Base-by-base conservation (phyloP, 225 moss, liverwort and hornwort species). In the Anthoceros angustus region DNA sequence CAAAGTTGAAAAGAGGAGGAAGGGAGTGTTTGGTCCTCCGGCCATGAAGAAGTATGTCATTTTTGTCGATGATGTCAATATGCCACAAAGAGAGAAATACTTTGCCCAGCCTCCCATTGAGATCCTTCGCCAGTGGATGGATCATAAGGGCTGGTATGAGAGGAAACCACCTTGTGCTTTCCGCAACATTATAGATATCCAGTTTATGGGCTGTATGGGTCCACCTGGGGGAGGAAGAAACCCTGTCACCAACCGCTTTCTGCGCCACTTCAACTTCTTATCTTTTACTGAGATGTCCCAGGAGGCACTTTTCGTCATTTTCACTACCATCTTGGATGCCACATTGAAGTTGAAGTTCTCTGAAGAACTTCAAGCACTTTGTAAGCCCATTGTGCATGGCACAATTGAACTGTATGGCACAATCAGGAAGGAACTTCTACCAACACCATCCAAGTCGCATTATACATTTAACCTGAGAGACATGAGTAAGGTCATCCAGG, bases 51-150 rank as follows among this genome's bases (percentile, higher is more conserved):
- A 88, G 66, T 88, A 82, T 48, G 86, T 92, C 15, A 92, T 88
- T 10, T 92, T 92, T 80, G 86, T 92, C 26, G 92, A 92, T 74
- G 92, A 92, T 71, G 75, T 92, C 21, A 92, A 92, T 25, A 92
- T 92, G 92, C 92, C 88, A n/a, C 86, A 88, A 74, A 72, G 86
- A 71, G 89, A 93, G 42, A 93, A 89, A 11, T 93, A 93, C 39
- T 89, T 89, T 71, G 93, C 93, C 21, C 93, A 93, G 70, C 93
- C 89, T 43, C 93, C 93, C 3, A 93, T 93, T 73, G 93, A 93
- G 77, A 87, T 89, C 20, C 75, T 93, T 26, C 84, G 89, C 0
- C 93, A 93, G 68, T 93, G 89, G 93, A 93, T 93, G 93, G 89
- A 93, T 62, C 93, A 93, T 4, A 77, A 76, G 24, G 89, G 93